Evolutionary conservation across 2,329 filamentous ascomycete genomes (phyloP).

Genomic region (Pseudogymnoascus sp.): DNA sequence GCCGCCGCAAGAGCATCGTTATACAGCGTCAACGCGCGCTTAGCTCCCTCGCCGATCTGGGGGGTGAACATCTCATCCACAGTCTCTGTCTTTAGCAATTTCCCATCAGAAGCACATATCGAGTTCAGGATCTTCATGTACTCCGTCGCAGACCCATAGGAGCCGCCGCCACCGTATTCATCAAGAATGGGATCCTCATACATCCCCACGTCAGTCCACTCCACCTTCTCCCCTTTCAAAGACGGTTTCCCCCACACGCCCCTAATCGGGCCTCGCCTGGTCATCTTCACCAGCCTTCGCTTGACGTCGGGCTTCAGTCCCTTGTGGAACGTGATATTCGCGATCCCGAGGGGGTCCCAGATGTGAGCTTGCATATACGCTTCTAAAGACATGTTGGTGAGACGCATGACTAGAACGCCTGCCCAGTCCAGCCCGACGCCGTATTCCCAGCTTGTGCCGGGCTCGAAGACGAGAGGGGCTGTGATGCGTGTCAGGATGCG

Average conservation of each 20-base stretch:
- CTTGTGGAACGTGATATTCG: conserved; percentile 20
- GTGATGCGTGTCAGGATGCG: neutral
- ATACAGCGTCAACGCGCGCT: conserved; percentile 22
- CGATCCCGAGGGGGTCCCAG: conserved; percentile 22
- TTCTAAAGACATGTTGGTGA: conserved; percentile 17
- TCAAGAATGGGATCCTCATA: conserved; percentile 15
- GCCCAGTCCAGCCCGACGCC: conserved; percentile 48
- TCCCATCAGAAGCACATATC: conserved; percentile 42
- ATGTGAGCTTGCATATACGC: conserved; percentile 20
- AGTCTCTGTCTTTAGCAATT: conserved; percentile 36
- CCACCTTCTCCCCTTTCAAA: conserved; percentile 9
- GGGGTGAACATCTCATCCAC: conserved; percentile 41
- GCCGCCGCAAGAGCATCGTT: conserved; percentile 19
- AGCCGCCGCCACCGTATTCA: conserved; percentile 32
- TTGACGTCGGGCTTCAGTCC: conserved; percentile 19
- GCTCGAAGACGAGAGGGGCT: conserved; percentile 54
- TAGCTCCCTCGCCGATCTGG: conserved; percentile 32
- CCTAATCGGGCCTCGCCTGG: conserved; percentile 3
- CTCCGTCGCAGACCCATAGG: conserved; percentile 31
- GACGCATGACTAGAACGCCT: conserved; percentile 41
- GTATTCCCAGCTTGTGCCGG: conserved; percentile 56
- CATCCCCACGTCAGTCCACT: conserved; percentile 7
- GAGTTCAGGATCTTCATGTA: conserved; percentile 41
- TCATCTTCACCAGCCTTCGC: conserved; percentile 17
- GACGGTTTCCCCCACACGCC: neutral